Evolutionary conservation across 1,139 yeast genomes (phyloP), one percentile per base, ranked within the genome.

Genomic region (Yamadazyma buinensis): DNA sequence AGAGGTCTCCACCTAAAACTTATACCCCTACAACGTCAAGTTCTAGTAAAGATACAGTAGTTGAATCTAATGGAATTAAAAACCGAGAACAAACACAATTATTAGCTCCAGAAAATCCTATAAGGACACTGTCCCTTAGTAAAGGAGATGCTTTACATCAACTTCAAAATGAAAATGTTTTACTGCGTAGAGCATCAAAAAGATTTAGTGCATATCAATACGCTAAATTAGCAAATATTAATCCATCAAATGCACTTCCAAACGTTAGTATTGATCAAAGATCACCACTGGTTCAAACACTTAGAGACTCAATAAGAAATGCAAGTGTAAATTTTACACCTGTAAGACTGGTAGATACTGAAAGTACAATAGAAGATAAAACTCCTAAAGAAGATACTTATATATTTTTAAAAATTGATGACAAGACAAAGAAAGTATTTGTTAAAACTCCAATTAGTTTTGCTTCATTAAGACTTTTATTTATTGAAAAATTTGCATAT

Each of bases 161-260:
- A 33, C 37, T 46, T n/a, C 51, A 46, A 35, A 45, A 38, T 34
- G 49, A 47, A 31, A 35, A 34, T 27, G 28, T 42, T 12, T 26
- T 92, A 29, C 95, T 84, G 59, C 72, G 98, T 44, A 74, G 97
- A 41, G 98, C 98, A 0, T 88, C 97, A 0, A 77, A 87, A 46
- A 65, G 98, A 40, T 92, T 84, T 52, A 86, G 96, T 18, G 96
- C 97, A 0, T 92, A 88, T 44, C 97, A 92, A 52, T 84, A 83
- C 59, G 90, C 95, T 1, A 85, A 84, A 48, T 68, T 85, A 17
- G 71, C 88, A 1, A 80, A 76, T 44, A 67, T 44, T 3, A 46
- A 37, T 63, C 44, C 63, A 68, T 5, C 71, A 68, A 36, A 42
- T 23, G 38, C 45, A 11, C 36, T 51, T 15, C 52, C 57, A 2